Evolutionary conservation across 495 filamentous ascomycete genomes (phyloP), one percentile per base, ranked within the genome.

Genomic region (Hypoxylon lienhwacheense): DNA sequence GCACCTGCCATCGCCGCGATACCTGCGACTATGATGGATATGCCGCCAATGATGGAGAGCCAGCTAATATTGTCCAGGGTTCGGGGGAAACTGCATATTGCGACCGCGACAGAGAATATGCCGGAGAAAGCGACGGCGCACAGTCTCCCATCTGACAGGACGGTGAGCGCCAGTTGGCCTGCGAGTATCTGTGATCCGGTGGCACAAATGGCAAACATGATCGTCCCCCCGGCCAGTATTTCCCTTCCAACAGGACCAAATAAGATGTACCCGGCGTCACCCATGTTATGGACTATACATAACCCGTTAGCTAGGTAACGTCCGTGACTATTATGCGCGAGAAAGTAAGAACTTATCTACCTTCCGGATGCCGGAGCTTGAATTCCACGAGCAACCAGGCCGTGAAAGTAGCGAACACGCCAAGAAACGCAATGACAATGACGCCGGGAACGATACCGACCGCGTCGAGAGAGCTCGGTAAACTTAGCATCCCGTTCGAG

Each of bases 361-460:
- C 64, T 55, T 66, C 46, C 1, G 64, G 63, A 46, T 84, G 79
- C 29, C 65, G 69, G 19, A 77, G 60, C 55, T 86, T 87, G 69
- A 89, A 86, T 62, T 87, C 80, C 3, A 81, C 82, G 39, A 88
- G 79, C 16, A 86, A 70, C 59, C 77, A 87, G 40, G 83, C 84
- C 1, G 85, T 88, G 61, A 86, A 89, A 8, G 79, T 85, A 5
- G 84, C 77, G 11, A 86, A 69, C 16, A 79, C 68, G 15, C 84
- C 85, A 1, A 75, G 55, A 28, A 67, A 67, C 8, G 73, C 20
- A 33, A 76, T 72, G 39, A 75, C 58, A 2, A 75, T 61, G 17
- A 73, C 57, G 17, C 79, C 80, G 5, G 82, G 81, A 3, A 83
- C 72, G 28, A 85, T 59, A 5, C 81, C 82, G 11, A 85, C 77